Conservation (phyloP, 768 basidiomycete genomes). For the Suillus spraguei region DNA sequence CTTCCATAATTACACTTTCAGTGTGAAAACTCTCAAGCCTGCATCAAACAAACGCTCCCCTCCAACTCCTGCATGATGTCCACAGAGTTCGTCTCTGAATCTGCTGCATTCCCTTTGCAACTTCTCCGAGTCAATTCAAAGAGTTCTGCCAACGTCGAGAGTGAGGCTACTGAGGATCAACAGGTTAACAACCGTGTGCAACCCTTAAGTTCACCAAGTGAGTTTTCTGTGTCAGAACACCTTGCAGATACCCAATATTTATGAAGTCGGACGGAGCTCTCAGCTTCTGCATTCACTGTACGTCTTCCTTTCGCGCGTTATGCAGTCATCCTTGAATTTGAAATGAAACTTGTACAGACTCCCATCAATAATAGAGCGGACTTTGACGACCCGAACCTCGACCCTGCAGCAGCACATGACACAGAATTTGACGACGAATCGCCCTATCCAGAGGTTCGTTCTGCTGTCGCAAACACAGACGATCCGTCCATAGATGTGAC, state of each 20-base stretch:
- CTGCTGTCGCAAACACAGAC: conserved; percentile 71
- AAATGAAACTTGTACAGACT: background rate
- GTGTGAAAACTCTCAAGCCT: conserved; percentile 21
- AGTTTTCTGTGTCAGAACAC: conserved; percentile 13
- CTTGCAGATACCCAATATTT: background rate
- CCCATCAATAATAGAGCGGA: conserved; percentile 13
- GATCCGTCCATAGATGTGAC: conserved; percentile 62
- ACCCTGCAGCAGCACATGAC: conserved; percentile 14
- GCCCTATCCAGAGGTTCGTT: conserved; percentile 73
- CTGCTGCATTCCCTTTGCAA: conserved; percentile 21
- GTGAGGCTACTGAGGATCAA: conserved; percentile 26
- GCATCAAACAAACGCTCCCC: conserved; percentile 14
- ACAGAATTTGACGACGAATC: conserved; percentile 56
- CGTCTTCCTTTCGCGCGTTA: conserved; percentile 6
- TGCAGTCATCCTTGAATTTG: background rate
- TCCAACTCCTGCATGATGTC: conserved; percentile 21
- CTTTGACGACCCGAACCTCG: conserved; percentile 31
- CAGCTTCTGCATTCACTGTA: conserved; percentile 25
- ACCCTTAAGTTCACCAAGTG: conserved; percentile 22
- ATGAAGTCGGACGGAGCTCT: background rate
- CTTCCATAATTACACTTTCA: background rate
- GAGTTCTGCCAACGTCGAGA: conserved; percentile 15
- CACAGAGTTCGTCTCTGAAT: conserved; percentile 15
- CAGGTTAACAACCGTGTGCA: conserved; percentile 22
- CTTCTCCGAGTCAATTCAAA: conserved; percentile 16